A percentile compares a stretch with the other conserved stretches of the same genome.
These are phyloP conservation scores for Fusarium keratoplasticum DNA, from an alignment of 2,329 filamentous ascomycete species.

Conservation along the genomic window DNA sequence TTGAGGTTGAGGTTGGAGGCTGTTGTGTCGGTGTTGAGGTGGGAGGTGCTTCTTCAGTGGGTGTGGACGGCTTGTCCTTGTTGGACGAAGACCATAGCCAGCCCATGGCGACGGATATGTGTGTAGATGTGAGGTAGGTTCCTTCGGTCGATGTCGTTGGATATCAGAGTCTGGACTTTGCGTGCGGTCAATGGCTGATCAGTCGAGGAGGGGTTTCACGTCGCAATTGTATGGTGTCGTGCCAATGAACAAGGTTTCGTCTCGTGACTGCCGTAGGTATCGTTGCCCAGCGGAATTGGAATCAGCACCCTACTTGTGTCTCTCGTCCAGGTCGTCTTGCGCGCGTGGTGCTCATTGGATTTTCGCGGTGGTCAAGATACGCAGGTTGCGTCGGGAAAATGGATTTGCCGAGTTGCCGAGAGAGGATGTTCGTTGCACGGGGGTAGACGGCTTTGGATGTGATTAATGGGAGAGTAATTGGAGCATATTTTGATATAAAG, in stretches of 20 bases:
- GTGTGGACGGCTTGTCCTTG: constrained; percentile 39
- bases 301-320: constrained; percentile 5
- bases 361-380: constrained; percentile 25
- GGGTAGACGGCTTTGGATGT: background rate
- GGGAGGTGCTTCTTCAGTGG: constrained; percentile 38
- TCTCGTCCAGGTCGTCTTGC: background rate
- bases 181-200: background rate
- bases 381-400: constrained; percentile 38
- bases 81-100: constrained; percentile 67
- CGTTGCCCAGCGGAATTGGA: constrained; percentile 2
- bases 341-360: constrained; percentile 1
- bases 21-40: constrained; percentile 33
- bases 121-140: background rate
- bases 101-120: constrained; percentile 60
- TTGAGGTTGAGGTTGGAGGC: constrained; percentile 27
- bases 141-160: background rate
- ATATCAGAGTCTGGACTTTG: background rate
- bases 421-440: background rate
- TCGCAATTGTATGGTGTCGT: background rate
- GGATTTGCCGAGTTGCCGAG: constrained; percentile 41
- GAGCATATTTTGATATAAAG: background rate
- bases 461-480: background rate
- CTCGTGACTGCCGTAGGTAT: background rate
- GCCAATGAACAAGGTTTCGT: background rate
- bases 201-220: background rate